Conservation (phyloP, 2,329 filamentous ascomycete species). For the Fusarium staphyleae region DNA sequence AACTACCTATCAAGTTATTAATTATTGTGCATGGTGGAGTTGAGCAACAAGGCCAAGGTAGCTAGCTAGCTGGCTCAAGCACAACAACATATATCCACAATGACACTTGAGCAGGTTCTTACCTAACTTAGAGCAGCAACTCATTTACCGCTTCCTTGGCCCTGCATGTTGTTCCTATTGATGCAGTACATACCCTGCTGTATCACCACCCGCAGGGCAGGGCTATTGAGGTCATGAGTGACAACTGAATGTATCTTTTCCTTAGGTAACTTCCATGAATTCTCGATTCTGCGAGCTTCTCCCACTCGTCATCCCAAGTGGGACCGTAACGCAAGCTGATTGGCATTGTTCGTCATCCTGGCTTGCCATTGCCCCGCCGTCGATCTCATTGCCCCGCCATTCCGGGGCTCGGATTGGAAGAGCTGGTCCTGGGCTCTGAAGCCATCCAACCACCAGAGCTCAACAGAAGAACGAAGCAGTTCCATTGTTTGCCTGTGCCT, state of each 20-base stretch:
- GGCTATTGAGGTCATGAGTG: not conserved
- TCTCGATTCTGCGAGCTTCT: conserved; percentile 36
- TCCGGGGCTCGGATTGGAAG: conserved; percentile 30
- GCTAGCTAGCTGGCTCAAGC: not conserved
- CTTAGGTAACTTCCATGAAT: not conserved
- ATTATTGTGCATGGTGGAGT: no score
- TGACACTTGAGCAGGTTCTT: conserved; percentile 7
- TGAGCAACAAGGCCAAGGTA: no score
- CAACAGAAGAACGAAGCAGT: conserved; percentile 17
- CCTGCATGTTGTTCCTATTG: conserved; percentile 5
- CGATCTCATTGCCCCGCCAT: conserved; percentile 42
- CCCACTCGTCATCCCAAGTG: conserved; percentile 41
- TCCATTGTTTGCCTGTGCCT: conserved; percentile 21
- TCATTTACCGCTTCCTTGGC: not conserved
- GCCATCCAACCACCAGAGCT: conserved; percentile 33
- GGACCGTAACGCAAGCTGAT: conserved; percentile 26
- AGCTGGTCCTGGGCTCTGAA: conserved; percentile 31
- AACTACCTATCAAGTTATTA: no score
- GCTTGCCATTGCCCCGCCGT: conserved; percentile 38
- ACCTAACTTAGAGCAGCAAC: not conserved
- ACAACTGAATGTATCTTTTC: conserved; percentile 14
- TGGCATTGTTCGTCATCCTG: conserved; percentile 37
- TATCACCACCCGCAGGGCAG: not conserved
- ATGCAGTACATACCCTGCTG: not conserved
- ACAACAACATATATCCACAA: not conserved